Percentiles rank a stretch among this genome's conserved stretches.
Conservation (phyloP, 129 eudicot genomes). For the Saussurea involucrata region DNA sequence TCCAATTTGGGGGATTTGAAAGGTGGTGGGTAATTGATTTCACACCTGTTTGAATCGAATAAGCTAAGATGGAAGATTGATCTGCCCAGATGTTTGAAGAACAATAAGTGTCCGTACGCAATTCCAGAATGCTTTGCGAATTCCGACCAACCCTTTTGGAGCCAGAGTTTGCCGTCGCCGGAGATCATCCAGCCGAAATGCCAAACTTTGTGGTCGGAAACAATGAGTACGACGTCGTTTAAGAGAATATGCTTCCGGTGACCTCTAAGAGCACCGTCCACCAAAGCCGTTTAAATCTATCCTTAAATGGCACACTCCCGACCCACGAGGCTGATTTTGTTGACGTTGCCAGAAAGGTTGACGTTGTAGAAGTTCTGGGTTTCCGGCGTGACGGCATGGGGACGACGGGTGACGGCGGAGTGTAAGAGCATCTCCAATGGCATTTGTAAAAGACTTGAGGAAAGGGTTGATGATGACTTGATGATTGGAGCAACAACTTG, state of each 20-base stretch:
- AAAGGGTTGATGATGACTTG: too few relatives aligned
- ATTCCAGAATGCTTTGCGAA: slow-evolving; percentile 8
- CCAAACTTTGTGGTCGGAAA: slow-evolving; percentile 21
- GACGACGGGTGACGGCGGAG: background rate
- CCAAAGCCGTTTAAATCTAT: too few relatives aligned
- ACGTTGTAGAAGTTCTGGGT: background rate
- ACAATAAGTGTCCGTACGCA: background rate
- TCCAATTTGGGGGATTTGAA: background rate
- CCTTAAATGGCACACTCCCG: too few relatives aligned
- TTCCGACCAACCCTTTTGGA: slow-evolving; percentile 26
- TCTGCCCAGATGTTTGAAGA: background rate
- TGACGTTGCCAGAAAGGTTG: background rate
- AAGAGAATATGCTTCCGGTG: slow-evolving; percentile 11
- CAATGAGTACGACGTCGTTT: background rate
- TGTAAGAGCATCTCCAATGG: too few relatives aligned
- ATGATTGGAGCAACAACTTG: too few relatives aligned
- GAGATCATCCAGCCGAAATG: slow-evolving; percentile 14
- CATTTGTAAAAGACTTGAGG: too few relatives aligned
- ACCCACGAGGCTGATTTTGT: slow-evolving; percentile 12
- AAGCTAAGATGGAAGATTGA: slow-evolving; percentile 5
- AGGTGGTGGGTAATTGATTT: background rate
- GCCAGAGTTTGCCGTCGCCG: background rate
- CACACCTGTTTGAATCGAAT: background rate
- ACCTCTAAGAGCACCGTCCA: too few relatives aligned
- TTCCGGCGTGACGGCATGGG: background rate